Percentiles rank a stretch among this genome's conserved stretches.
phyloP scores from a whole-genome alignment of 1,139 yeast genomes.

The Insectozyma bohioensis region DNA sequence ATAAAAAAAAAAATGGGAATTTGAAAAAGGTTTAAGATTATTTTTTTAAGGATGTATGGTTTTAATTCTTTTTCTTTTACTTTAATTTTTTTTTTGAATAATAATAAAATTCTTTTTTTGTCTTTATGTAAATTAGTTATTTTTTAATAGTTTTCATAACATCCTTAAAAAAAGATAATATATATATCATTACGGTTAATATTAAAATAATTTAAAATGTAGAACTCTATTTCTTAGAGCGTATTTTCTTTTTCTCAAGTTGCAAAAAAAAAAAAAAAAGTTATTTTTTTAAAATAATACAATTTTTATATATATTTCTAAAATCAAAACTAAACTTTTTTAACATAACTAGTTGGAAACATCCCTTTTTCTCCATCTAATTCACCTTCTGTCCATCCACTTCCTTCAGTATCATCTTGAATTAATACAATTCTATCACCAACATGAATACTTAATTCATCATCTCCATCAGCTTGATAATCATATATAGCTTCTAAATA shows the following conservation, averaged over 20 bases:
- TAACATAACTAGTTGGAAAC: conserved; percentile 79
- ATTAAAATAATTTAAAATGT: no score
- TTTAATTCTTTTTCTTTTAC: no score
- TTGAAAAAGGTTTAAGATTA: conserved; percentile 1
- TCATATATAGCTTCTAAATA: conserved; percentile 78
- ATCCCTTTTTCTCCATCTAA: conserved; percentile 69
- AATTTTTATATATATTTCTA: no score
- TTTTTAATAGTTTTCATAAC: no score
- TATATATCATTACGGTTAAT: no score
- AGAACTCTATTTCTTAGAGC: neutral
- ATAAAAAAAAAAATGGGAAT: neutral
- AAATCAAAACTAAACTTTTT: conserved; percentile 28
- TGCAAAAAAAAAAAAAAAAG: no score
- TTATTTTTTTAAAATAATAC: no score
- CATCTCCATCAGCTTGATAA: conserved; percentile 79
- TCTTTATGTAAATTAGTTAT: no score
- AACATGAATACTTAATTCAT: conserved; percentile 67
- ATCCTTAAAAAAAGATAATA: no score
- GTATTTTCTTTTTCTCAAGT: no score
- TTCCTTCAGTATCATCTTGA: conserved; percentile 73
- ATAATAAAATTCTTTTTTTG: no score
- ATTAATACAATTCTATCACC: conserved; percentile 76
- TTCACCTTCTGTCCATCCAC: conserved; percentile 97
- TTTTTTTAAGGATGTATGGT: neutral
- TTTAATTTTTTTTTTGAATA: no score